Conservation (phyloP, 2,329 filamentous ascomycete species). For the Alternaria ventricosa region DNA sequence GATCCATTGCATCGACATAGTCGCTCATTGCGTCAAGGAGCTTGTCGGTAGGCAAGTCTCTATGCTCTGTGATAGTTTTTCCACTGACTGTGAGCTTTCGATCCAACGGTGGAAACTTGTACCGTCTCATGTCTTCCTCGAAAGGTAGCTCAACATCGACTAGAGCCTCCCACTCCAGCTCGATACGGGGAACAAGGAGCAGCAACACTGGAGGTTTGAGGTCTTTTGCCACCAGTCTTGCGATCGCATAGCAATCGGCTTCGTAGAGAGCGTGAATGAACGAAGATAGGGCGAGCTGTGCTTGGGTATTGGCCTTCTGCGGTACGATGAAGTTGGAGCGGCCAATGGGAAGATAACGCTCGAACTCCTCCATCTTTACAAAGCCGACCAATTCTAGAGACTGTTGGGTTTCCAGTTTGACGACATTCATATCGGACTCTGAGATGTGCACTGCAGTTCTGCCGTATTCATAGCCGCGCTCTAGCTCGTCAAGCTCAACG, state of each 20-base stretch:
- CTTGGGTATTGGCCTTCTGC: slow-evolving; percentile 78
- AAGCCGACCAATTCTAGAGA: slow-evolving; percentile 87
- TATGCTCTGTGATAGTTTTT: slow-evolving; percentile 78
- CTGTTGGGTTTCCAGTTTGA: slow-evolving; percentile 79
- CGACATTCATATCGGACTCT: slow-evolving; percentile 84
- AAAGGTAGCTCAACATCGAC: slow-evolving; percentile 92
- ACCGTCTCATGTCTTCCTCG: slow-evolving; percentile 87
- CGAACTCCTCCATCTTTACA: slow-evolving; percentile 76
- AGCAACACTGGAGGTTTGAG: slow-evolving; percentile 78
- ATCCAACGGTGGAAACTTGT: slow-evolving; percentile 89
- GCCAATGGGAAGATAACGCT: slow-evolving; percentile 85
- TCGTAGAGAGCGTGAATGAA: slow-evolving; percentile 88
- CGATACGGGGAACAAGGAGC: slow-evolving; percentile 80
- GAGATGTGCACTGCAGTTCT: slow-evolving; percentile 89
- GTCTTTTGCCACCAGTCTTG: slow-evolving; percentile 83
- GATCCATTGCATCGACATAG: slow-evolving; percentile 92
- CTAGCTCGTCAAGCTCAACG: slow-evolving; percentile 80
- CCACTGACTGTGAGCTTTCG: slow-evolving; percentile 87
- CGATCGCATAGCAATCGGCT: slow-evolving; percentile 83
- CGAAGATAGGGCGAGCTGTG: slow-evolving; percentile 84
- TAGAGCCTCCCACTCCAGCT: slow-evolving; percentile 80
- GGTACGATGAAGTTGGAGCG: slow-evolving; percentile 79
- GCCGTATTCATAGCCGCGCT: slow-evolving; percentile 95
- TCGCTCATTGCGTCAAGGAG: slow-evolving; percentile 83
- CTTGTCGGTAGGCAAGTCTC: slow-evolving; percentile 77